These are phyloP conservation scores for fission yeast (Schizosaccharomyces pombe) DNA, from an alignment of 805 yeast genomes.

Conservation along the genomic window DNA sequence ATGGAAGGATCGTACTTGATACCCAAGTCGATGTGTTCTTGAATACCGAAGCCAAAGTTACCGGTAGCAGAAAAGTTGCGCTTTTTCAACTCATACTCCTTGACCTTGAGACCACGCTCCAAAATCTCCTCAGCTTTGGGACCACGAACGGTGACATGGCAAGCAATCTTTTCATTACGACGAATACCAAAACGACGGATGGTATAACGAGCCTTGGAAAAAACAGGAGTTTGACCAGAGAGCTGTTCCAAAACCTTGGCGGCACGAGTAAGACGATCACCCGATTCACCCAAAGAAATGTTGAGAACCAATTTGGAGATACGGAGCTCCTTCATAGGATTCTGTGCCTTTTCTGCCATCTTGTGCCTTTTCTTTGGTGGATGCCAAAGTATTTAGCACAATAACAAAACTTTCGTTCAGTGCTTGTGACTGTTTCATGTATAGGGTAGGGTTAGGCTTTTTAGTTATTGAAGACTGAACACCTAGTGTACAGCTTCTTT, in stretches of 20 bases:
- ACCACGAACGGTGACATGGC: conserved; percentile 98
- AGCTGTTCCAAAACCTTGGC: conserved; percentile 98
- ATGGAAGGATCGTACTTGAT: conserved; percentile 98
- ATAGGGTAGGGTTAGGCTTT: background rate
- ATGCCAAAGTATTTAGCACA: background rate
- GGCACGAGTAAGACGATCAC: conserved; percentile 99
- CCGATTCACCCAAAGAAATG: conserved; percentile 99
- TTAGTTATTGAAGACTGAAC: background rate
- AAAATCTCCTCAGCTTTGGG: conserved; percentile 98
- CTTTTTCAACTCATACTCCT: conserved; percentile 89
- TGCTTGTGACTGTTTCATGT: background rate
- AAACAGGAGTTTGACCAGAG: conserved; percentile 99
- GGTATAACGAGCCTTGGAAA: conserved; percentile 98
- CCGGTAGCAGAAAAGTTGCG: conserved; percentile 97
- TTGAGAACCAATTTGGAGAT: conserved; percentile 98
- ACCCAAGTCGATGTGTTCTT: conserved; percentile 98
- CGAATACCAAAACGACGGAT: conserved; percentile 99
- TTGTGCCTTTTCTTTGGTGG: background rate
- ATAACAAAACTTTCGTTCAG: conserved; percentile 9
- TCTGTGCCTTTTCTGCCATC: conserved; percentile 18
- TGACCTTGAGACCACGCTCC: conserved; percentile 98
- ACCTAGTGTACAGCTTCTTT: background rate
- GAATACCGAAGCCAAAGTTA: conserved; percentile 99
- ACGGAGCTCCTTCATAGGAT: conserved; percentile 96
- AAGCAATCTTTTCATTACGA: conserved; percentile 99